Evolutionary conservation across 2,329 filamentous ascomycete species (phyloP).

Genomic region (Esteya vermicola): DNA sequence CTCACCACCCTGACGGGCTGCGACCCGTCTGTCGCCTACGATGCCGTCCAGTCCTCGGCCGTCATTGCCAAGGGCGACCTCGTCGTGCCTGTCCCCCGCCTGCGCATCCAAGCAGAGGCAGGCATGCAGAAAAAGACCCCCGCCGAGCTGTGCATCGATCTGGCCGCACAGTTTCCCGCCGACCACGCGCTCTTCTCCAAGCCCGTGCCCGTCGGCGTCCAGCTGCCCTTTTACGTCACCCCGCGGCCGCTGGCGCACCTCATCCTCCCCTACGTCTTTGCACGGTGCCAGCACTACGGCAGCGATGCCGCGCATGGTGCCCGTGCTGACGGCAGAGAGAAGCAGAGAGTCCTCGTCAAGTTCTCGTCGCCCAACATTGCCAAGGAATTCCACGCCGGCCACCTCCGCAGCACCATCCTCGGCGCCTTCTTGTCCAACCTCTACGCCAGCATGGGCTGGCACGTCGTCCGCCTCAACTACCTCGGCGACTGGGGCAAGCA

Average conservation of each 20-base stretch:
- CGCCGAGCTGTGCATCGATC: constrained; percentile 45
- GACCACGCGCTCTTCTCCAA: constrained; percentile 55
- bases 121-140: constrained; percentile 61
- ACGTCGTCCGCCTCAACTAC: constrained; percentile 63
- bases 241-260: constrained; percentile 53
- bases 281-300: constrained; percentile 50
- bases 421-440: constrained; percentile 63
- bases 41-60: constrained; percentile 63
- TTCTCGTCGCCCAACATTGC: constrained; percentile 81
- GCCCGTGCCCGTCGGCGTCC: constrained; percentile 51
- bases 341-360: constrained; percentile 60
- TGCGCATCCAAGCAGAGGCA: no score
- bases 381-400: constrained; percentile 70
- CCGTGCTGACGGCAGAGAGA: constrained; percentile 41
- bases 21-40: constrained; percentile 56
- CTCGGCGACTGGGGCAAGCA: constrained; percentile 74
- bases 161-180: constrained; percentile 43
- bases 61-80: constrained; percentile 74
- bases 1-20: constrained; percentile 57
- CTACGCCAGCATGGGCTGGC: constrained; percentile 60
- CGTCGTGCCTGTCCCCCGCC: constrained; percentile 62
- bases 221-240: constrained; percentile 73
- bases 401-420: constrained; percentile 62
- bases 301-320: constrained; percentile 46
- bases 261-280: constrained; percentile 45